Percentiles rank a stretch among this genome's conserved stretches.
Conservation (phyloP, 164 flowering plant genomes). For the Amborella trichopoda region DNA sequence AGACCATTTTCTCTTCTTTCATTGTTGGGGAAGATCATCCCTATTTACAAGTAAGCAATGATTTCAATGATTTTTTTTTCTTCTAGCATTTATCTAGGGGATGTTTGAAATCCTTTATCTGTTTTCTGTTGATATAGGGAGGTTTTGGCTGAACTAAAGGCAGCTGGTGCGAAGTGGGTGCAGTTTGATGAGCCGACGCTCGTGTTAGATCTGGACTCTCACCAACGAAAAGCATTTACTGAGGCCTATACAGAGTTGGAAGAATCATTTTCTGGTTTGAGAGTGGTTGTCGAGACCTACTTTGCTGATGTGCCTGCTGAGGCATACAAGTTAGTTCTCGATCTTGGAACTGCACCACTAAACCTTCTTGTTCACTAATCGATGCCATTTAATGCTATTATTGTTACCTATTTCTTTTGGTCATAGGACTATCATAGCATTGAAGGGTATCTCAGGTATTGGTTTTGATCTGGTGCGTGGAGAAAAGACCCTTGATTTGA, state of each 20-base stretch:
- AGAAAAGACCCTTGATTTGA: conserved; percentile 44
- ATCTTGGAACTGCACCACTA: neutral
- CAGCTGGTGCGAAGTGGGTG: conserved; percentile 83
- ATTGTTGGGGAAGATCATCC: conserved; percentile 41
- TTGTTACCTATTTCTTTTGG: neutral
- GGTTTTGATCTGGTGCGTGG: conserved; percentile 74
- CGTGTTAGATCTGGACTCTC: conserved; percentile 64
- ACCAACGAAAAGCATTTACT: conserved; percentile 64
- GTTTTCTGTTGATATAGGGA: conserved; percentile 27
- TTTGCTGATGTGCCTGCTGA: conserved; percentile 77
- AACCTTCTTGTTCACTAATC: neutral
- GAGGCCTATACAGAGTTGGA: conserved; percentile 65
- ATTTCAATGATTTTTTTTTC: no score
- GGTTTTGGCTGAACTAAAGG: conserved; percentile 71
- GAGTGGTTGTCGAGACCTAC: conserved; percentile 77
- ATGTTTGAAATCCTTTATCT: no score
- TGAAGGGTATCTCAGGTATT: conserved; percentile 48
- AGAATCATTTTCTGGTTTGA: conserved; percentile 53
- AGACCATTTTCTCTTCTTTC: conserved; percentile 55
- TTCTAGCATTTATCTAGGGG: neutral
- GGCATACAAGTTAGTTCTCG: conserved; percentile 33
- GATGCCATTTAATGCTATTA: neutral
- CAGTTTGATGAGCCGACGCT: conserved; percentile 85
- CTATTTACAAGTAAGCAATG: conserved; percentile 52
- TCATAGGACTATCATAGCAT: conserved; percentile 26